Conservation (phyloP, 192 early-diverging fungal genomes). For the Spinellus fusiger region DNA sequence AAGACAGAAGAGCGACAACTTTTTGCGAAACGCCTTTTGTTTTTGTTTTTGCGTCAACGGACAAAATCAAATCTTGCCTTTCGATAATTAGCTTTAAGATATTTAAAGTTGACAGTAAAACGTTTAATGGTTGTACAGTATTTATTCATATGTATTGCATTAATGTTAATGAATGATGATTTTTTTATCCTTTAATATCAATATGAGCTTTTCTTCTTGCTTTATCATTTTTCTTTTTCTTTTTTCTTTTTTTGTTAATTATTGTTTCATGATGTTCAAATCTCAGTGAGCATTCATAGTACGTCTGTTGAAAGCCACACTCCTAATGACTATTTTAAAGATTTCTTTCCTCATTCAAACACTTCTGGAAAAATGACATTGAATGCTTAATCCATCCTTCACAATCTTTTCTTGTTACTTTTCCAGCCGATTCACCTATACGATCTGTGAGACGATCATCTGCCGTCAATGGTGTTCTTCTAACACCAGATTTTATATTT, state of each 20-base stretch:
- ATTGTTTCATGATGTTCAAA: slow-evolving; percentile 6
- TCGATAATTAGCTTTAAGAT: no score
- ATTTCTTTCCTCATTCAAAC: slow-evolving; percentile 23
- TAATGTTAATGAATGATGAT: no score
- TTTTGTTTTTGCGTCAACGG: no score
- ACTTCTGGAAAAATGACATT: slow-evolving; percentile 12
- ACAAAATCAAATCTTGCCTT: no score
- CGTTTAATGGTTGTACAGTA: no score
- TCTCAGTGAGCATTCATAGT: slow-evolving; percentile 5
- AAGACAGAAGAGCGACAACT: slow-evolving; percentile 1
- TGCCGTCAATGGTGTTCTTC: slow-evolving; percentile 17
- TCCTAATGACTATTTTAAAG: slow-evolving; percentile 15
- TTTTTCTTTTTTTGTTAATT: no score
- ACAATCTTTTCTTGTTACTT: slow-evolving; percentile 8
- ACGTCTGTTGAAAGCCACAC: slow-evolving; percentile 1
- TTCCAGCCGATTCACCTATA: slow-evolving; percentile 16
- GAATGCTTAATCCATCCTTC: slow-evolving; percentile 19
- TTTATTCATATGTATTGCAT: no score
- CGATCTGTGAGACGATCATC: slow-evolving; percentile 19
- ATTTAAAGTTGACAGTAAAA: no score
- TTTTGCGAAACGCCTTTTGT: no score
- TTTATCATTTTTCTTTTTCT: no score
- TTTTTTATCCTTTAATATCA: no score
- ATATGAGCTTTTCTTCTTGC: no score
- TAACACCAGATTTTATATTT: slow-evolving; percentile 16